These are phyloP conservation scores for Trichoderma hamatum DNA, from an alignment of 2,329 filamentous ascomycete species.

Conservation along the genomic window DNA sequence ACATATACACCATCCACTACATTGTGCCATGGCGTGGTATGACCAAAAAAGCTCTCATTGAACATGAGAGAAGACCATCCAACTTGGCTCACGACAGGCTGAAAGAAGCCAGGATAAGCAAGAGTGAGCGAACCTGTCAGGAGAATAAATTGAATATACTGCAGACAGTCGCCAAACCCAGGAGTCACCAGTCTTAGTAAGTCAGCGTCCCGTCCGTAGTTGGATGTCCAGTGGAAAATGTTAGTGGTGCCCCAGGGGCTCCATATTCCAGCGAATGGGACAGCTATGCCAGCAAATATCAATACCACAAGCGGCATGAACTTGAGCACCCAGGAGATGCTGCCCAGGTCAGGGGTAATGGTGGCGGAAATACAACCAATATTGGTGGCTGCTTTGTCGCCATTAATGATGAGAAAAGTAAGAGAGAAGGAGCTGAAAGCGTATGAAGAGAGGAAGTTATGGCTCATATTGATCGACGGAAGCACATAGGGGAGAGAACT, in stretches of 20 bases:
- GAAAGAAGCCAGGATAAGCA: constrained; percentile 91
- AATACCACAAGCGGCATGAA: constrained; percentile 80
- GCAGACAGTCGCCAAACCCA: constrained; percentile 93
- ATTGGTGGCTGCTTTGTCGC: constrained; percentile 62
- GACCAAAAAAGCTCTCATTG: constrained; percentile 82
- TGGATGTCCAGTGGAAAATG: constrained; percentile 94
- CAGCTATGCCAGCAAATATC: constrained; percentile 78
- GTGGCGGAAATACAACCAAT: constrained; percentile 82
- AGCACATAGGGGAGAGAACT: constrained; percentile 51
- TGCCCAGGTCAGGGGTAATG: constrained; percentile 81
- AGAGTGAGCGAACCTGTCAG: constrained; percentile 86
- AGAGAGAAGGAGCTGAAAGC: constrained; percentile 80
- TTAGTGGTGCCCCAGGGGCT: constrained; percentile 94
- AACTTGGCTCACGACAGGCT: constrained; percentile 83
- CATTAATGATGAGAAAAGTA: constrained; percentile 74
- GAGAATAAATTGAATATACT: constrained; percentile 93
- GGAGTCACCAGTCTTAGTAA: constrained; percentile 89
- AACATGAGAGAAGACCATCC: constrained; percentile 92
- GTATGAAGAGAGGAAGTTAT: constrained; percentile 80
- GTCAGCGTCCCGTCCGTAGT: constrained; percentile 93
- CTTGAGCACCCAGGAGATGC: constrained; percentile 67
- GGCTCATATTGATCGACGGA: constrained; percentile 72
- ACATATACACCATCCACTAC: constrained; percentile 86
- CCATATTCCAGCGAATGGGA: constrained; percentile 79
- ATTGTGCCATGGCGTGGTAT: constrained; percentile 65